These are phyloP conservation scores for Scheffersomyces segobiensis DNA, from an alignment of 1,139 yeast genomes.

Conservation along the genomic window DNA sequence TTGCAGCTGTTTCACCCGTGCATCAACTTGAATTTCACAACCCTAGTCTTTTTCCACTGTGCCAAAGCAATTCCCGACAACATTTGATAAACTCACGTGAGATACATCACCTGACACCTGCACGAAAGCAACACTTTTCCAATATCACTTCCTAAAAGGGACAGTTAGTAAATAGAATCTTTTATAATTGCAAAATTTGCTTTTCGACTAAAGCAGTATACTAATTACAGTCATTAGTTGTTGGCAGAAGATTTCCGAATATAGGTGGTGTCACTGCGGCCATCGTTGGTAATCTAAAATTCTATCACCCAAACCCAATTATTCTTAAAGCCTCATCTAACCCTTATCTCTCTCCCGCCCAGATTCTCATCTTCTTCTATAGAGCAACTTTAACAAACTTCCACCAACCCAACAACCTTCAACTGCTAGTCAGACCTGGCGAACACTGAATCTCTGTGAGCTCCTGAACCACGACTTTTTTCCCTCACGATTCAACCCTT, in stretches of 20 bases:
- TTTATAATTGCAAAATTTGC: not conserved
- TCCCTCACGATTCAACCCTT: not conserved
- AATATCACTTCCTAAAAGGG: not conserved
- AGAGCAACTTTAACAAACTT: not conserved
- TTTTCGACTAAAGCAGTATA: constrained; percentile 1
- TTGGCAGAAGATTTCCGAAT: not conserved
- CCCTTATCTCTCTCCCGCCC: not conserved
- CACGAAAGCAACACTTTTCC: not conserved
- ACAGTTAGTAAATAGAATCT: not conserved
- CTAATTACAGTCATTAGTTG: not conserved
- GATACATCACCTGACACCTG: not conserved
- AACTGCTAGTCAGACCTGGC: not conserved
- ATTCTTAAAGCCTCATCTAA: not conserved
- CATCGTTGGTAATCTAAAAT: not conserved
- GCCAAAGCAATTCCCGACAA: not conserved
- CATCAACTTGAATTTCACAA: not conserved
- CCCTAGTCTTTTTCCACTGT: not conserved
- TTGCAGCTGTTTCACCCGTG: not conserved
- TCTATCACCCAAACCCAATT: not conserved
- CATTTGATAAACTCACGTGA: not conserved
- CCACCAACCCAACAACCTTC: not conserved
- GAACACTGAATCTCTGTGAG: not conserved
- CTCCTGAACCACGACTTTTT: not conserved
- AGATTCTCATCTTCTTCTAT: not conserved
- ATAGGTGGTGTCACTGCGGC: not conserved